Evolutionary conservation across 2,329 filamentous ascomycete genomes (phyloP).

Genomic region (Hypomyces rosellus): DNA sequence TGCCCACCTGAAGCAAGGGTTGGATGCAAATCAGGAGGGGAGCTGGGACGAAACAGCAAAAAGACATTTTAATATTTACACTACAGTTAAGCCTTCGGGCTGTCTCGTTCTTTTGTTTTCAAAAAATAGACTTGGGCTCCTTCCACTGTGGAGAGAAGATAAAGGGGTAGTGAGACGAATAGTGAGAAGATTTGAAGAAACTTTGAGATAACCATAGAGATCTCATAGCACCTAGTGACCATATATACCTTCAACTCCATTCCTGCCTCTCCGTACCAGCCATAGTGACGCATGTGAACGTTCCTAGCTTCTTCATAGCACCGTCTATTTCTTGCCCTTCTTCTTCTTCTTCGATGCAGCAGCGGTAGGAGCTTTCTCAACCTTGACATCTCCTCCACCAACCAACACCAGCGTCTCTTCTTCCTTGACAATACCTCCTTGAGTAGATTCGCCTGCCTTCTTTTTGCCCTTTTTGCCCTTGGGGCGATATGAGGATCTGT

Average conservation of each 20-base stretch:
- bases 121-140: too few relatives aligned
- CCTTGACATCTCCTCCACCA: constrained; percentile 58
- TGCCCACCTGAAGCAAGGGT: not conserved
- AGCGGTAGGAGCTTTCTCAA: constrained; percentile 48
- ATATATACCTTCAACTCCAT: not conserved
- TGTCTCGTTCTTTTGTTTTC: too few relatives aligned
- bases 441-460: constrained; percentile 69
- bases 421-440: constrained; percentile 76
- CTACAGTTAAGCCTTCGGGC: too few relatives aligned
- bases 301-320: not conserved
- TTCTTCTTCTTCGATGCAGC: constrained; percentile 45
- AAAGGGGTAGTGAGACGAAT: too few relatives aligned
- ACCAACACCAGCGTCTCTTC: constrained; percentile 61
- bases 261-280: not conserved
- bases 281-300: not conserved
- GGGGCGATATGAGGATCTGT: constrained; percentile 80
- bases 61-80: not conserved
- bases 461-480: constrained; percentile 91
- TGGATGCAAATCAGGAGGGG: too few relatives aligned
- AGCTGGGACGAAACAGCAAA: not conserved
- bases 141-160: too few relatives aligned
- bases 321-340: constrained; percentile 45
- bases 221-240: not conserved
- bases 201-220: not conserved
- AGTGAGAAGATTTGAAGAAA: not conserved